Evolutionary conservation across 2,329 filamentous ascomycete species (phyloP), one percentile per base, ranked within the genome.

Genomic region (Sordariomycetes sp.): DNA sequence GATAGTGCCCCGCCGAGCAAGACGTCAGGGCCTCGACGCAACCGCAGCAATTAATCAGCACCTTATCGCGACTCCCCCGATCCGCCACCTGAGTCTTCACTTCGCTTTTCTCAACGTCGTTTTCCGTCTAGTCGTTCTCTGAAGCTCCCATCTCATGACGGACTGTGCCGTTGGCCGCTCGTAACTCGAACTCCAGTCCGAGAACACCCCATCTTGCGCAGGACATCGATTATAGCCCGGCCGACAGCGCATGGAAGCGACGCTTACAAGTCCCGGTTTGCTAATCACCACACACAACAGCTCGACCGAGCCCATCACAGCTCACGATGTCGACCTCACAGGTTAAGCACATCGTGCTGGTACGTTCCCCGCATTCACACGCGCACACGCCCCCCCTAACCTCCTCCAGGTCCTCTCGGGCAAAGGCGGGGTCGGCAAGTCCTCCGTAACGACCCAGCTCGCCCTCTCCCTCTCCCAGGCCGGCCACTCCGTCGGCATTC

Each of bases 341-440:
- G 63, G 80, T 92, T 65, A 86, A 89, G 65, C 84, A 91, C 67
- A 86, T 94, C 61, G 77, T 90, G 62, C 80, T 94, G 64, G 87
- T 89, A 73, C 36, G 75, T 69, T 56, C 53, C 57, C 10, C 54
- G 51, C 4, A 3, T 25, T 34, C 6, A n/a, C 12, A 48, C 45
- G 22, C 51, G 52, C 32, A 39, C 45, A 22, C 22, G 25, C 20
- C 2, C 25, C 54, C 42, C 50, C 39, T 45, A 45, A 13, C 20
- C 32, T 51, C 32, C 39, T 56, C 58, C 57, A 83, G 80, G 80
- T 92, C 61, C 86, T 99, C 53, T 97, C 94, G 13, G 94, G 94
- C 64, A 99, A 99, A 79, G 94, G 94, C 66, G 94, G 94, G 64
- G 94, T 99, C 22, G 94, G 94, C 59, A 99, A 99, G 76, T 97